A percentile compares a stretch with the other conserved stretches of the same genome.
Conservation (phyloP, 768 basidiomycete species). For the Termitomyces sp. region DNA sequence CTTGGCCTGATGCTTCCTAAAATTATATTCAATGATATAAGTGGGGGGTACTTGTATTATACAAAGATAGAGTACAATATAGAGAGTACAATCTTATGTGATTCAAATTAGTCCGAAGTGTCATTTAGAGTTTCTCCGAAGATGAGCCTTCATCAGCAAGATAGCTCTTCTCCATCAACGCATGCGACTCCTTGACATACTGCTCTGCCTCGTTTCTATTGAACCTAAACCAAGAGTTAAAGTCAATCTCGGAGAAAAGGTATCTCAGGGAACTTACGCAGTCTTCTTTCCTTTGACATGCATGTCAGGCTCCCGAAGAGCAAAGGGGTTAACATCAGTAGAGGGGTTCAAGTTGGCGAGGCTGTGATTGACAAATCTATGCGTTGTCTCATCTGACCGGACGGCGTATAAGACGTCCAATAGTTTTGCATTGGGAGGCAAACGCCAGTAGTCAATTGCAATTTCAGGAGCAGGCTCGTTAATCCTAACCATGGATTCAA, state of each 20-base stretch:
- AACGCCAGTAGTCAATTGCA: constrained; percentile 94
- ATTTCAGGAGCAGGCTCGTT: constrained; percentile 77
- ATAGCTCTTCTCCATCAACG: constrained; percentile 36
- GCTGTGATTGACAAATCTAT: constrained; percentile 95
- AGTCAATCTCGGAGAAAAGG: constrained; percentile 1
- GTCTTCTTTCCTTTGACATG: constrained; percentile 69
- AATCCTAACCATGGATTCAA: constrained; percentile 34
- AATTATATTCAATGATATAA: not conserved
- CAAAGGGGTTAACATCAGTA: constrained; percentile 87
- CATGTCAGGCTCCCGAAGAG: constrained; percentile 86
- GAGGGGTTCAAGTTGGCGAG: constrained; percentile 77
- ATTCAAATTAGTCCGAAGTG: not conserved
- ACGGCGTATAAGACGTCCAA: constrained; percentile 90
- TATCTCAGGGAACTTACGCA: constrained; percentile 44
- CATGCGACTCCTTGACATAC: constrained; percentile 59
- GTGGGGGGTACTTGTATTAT: not conserved
- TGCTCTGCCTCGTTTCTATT: constrained; percentile 61
- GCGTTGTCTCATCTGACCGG: constrained; percentile 88
- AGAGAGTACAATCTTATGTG: not conserved
- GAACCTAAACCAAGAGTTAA: constrained; percentile 39
- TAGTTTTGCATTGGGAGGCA: constrained; percentile 65
- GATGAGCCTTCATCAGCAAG: constrained; percentile 1
- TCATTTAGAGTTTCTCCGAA: constrained; percentile 3
- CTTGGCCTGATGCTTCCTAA: not conserved
- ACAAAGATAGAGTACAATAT: not conserved